A percentile compares a stretch with the other conserved stretches of the same genome.
Conservation (phyloP, 257 asterid genomes). For the Nicotiana otophora region DNA sequence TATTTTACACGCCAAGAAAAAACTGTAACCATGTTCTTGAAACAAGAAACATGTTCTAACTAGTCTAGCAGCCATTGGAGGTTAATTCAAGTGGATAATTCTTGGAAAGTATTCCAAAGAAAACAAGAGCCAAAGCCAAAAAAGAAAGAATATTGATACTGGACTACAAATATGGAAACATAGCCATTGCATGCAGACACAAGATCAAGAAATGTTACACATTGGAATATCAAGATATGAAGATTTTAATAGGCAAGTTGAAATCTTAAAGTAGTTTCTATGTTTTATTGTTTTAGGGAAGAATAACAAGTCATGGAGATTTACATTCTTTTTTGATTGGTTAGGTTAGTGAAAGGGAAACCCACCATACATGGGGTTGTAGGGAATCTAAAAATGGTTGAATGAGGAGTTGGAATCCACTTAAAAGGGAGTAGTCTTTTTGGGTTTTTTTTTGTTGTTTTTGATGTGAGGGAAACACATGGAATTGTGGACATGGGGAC, state of each 20-base stretch:
- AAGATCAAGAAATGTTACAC: conserved; percentile 3
- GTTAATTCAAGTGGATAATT: conserved; percentile 6
- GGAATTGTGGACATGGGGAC: conserved; percentile 42
- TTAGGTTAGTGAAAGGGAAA: conserved; percentile 57
- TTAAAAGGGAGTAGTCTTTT: conserved; percentile 15
- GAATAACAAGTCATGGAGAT: background rate
- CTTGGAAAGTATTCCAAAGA: conserved; percentile 6
- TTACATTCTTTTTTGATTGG: background rate
- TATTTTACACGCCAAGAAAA: background rate
- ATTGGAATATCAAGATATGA: conserved; percentile 20
- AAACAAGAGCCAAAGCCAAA: background rate
- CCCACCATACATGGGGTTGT: conserved; percentile 34
- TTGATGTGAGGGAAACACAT: conserved; percentile 42
- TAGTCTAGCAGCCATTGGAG: conserved; percentile 4
- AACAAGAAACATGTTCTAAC: conserved; percentile 9
- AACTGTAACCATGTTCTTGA: conserved; percentile 13
- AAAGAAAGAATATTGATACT: background rate
- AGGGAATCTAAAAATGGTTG: conserved; percentile 44
- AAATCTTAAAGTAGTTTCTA: background rate
- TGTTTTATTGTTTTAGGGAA: background rate
- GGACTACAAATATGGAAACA: conserved; percentile 3
- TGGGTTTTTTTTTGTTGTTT: background rate
- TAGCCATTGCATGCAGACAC: conserved; percentile 22
- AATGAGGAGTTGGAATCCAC: conserved; percentile 78
- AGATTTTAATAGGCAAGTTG: background rate